Conservation (phyloP, 345 rosid genomes). For the Syzygium oleosum region DNA sequence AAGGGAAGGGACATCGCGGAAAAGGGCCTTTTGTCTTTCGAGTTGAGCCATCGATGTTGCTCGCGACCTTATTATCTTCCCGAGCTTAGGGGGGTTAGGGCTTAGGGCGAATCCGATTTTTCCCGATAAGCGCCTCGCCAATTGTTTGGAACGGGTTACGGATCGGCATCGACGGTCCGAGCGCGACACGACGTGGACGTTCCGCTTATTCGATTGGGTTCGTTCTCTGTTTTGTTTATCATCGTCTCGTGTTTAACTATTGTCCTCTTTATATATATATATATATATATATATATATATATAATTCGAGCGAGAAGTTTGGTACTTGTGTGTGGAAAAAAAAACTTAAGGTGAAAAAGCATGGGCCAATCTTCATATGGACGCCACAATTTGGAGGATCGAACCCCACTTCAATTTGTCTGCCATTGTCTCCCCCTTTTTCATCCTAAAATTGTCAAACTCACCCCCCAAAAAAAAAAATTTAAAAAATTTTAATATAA, state of each 20-base stretch:
- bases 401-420: neutral
- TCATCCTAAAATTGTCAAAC: neutral
- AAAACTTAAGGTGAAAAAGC: neutral
- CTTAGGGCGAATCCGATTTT: neutral
- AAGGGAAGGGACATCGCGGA: neutral
- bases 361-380: neutral
- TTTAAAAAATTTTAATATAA: neutral
- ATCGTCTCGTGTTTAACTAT: neutral
- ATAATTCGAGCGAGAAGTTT: neutral
- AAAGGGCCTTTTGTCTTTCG: constrained; percentile 8
- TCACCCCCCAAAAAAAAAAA: no score
- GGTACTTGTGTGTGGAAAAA: neutral
- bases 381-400: neutral
- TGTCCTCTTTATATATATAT: rapidly evolving
- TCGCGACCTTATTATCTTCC: constrained; percentile 2
- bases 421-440: neutral
- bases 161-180: neutral
- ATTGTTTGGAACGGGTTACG: neutral
- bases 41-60: constrained; percentile 12
- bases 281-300: rapidly evolving
- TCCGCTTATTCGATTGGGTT: neutral
- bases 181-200: neutral
- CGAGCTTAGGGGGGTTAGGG: neutral
- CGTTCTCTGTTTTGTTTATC: neutral
- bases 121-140: neutral